phyloP scores from a whole-genome alignment of 2,329 filamentous ascomycete genomes.

The Aspergillus texensis region DNA sequence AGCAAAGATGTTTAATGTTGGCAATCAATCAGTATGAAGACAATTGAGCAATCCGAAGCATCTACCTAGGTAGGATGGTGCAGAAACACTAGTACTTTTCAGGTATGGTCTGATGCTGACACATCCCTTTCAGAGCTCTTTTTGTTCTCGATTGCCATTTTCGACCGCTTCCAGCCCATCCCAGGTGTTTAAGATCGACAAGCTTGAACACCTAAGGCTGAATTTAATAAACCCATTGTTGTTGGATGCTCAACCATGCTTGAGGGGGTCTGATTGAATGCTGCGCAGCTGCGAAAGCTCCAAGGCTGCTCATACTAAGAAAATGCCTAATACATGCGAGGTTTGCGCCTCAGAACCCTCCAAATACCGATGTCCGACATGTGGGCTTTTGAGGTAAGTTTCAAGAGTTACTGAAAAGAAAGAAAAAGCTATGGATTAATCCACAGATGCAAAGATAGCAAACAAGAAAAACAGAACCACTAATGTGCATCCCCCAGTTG shows the following conservation, averaged over 20 bases:
- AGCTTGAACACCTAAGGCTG: background rate
- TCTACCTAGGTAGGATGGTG: too few relatives aligned
- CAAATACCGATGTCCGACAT: constrained; percentile 45
- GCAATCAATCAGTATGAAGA: background rate
- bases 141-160: background rate
- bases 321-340: constrained; percentile 39
- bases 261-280: constrained; percentile 16
- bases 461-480: background rate
- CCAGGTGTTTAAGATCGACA: background rate
- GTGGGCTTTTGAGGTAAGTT: constrained; percentile 41
- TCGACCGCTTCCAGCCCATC: background rate
- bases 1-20: too few relatives aligned
- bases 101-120: background rate
- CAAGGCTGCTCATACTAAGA: constrained; percentile 12
- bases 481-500: constrained; percentile 37
- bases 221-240: constrained; percentile 3
- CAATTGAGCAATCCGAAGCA: background rate
- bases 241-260: constrained; percentile 21
- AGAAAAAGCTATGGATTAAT: background rate
- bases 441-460: background rate
- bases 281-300: constrained; percentile 13
- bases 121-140: background rate
- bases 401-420: background rate
- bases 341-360: constrained; percentile 41
- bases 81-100: background rate